A percentile compares a stretch with the other conserved stretches of the same genome.
Evolutionary conservation across 768 basidiomycete species (phyloP).

Genomic region (Tylopilus rubrobrunneus): DNA sequence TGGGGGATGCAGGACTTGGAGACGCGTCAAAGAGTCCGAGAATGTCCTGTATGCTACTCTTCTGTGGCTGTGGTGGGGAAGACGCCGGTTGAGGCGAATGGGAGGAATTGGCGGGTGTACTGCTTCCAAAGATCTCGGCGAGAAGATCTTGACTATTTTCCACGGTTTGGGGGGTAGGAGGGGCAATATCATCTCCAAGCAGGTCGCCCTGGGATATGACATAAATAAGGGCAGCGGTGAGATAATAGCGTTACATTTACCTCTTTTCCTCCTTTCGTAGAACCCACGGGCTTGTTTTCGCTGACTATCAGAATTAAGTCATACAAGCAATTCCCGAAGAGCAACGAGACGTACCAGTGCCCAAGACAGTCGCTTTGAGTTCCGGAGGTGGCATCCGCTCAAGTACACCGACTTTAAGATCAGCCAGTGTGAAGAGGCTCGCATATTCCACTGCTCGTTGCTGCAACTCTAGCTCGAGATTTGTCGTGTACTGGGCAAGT

Average conservation of each 20-base stretch:
- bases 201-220: conserved; percentile 54
- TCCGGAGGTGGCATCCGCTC: conserved; percentile 99
- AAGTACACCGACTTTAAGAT: conserved; percentile 78
- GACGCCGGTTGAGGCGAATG: conserved; percentile 32
- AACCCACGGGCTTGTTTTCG: conserved; percentile 95
- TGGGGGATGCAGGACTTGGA: conserved; percentile 30
- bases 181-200: conserved; percentile 68
- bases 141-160: conserved; percentile 83
- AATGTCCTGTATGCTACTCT: conserved; percentile 81
- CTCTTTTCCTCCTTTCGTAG: conserved; percentile 74
- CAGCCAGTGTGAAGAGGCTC: conserved; percentile 72
- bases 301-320: conserved; percentile 53
- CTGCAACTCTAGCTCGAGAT: conserved; percentile 90
- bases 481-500: conserved; percentile 78
- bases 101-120: conserved; percentile 29
- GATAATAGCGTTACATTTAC: conserved; percentile 34
- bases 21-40: conserved; percentile 78
- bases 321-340: not conserved
- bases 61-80: conserved; percentile 43
- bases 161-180: conserved; percentile 39
- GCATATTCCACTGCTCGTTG: conserved; percentile 96
- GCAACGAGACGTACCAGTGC: conserved; percentile 57
- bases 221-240: not conserved
- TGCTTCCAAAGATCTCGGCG: conserved; percentile 83
- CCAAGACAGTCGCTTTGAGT: conserved; percentile 95